These are phyloP conservation scores for Cordyceps sp. DNA, from an alignment of 2,329 filamentous ascomycete species.

Conservation along the genomic window DNA sequence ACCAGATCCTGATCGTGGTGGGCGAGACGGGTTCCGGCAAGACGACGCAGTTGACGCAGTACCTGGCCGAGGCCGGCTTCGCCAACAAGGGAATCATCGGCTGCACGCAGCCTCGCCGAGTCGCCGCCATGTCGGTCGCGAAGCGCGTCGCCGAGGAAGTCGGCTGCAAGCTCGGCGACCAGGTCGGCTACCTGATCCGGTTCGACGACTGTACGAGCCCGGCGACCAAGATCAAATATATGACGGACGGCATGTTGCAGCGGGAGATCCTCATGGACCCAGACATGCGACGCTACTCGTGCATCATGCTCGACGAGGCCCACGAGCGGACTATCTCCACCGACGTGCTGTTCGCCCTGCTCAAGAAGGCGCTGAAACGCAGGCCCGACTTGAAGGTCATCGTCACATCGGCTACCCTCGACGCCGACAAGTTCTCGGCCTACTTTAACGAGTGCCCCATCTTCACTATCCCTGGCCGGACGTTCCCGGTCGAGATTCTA, in stretches of 20 bases:
- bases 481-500: slow-evolving; percentile 88
- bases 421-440: slow-evolving; percentile 91
- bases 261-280: slow-evolving; percentile 89
- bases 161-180: slow-evolving; percentile 74
- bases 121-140: slow-evolving; percentile 93
- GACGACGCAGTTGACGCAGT: slow-evolving; percentile 92
- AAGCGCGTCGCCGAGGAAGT: slow-evolving; percentile 95
- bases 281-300: slow-evolving; percentile 75
- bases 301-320: slow-evolving; percentile 96
- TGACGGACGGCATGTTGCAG: slow-evolving; percentile 98
- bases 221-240: slow-evolving; percentile 92
- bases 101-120: slow-evolving; percentile 91
- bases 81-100: slow-evolving; percentile 79
- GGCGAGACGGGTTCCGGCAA: slow-evolving; percentile 96
- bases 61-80: slow-evolving; percentile 83
- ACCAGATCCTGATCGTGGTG: slow-evolving; percentile 89
- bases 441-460: slow-evolving; percentile 96
- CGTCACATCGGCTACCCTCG: slow-evolving; percentile 88
- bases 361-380: slow-evolving; percentile 84
- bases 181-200: slow-evolving; percentile 93
- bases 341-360: slow-evolving; percentile 80
- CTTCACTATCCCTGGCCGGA: slow-evolving; percentile 88
- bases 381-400: slow-evolving; percentile 85
- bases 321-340: slow-evolving; percentile 95
- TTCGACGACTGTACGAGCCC: slow-evolving; percentile 90